Percentiles rank a stretch among this genome's conserved stretches.
These are phyloP conservation scores for Melampsora abietis-canadensis DNA, from an alignment of 1,284 basidiomycete species.

Conservation along the genomic window DNA sequence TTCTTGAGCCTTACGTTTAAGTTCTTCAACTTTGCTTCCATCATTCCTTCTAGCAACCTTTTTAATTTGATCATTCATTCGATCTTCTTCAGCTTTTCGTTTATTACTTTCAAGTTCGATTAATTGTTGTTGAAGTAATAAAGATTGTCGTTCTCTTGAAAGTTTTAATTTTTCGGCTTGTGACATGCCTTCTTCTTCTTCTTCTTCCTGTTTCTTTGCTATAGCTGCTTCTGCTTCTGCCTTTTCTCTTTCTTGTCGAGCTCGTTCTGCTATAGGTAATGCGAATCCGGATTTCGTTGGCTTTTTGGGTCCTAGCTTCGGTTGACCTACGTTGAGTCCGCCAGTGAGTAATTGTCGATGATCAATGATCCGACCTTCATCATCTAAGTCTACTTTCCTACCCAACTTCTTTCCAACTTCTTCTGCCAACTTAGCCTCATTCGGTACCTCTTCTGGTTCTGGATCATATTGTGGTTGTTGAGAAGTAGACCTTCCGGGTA, in stretches of 20 bases:
- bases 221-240: slow-evolving; percentile 1
- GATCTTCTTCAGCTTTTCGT: slow-evolving; percentile 31
- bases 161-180: slow-evolving; percentile 38
- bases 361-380: slow-evolving; percentile 95
- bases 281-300: slow-evolving; percentile 36
- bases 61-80: slow-evolving; percentile 12
- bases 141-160: slow-evolving; percentile 38
- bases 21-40: slow-evolving; percentile 30
- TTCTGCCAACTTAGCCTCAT: slow-evolving; percentile 66
- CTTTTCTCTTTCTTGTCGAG: slow-evolving; percentile 18
- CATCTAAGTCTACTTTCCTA: slow-evolving; percentile 89
- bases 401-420: slow-evolving; percentile 67
- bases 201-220: slow-evolving; percentile 17
- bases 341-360: slow-evolving; percentile 85
- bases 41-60: slow-evolving; percentile 39
- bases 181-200: slow-evolving; percentile 25
- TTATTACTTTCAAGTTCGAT: slow-evolving; percentile 34
- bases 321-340: slow-evolving; percentile 72
- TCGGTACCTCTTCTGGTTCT: slow-evolving; percentile 63
- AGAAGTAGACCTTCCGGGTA: background rate
- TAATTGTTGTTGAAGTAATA: slow-evolving; percentile 39
- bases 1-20: slow-evolving; percentile 32
- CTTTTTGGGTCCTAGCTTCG: slow-evolving; percentile 33
- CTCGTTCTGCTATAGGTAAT: slow-evolving; percentile 34
- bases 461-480: slow-evolving; percentile 56